Percentiles rank a stretch among this genome's conserved stretches.
phyloP scores from a whole-genome alignment of 257 asterid genomes.

The Nicotiana undulata region DNA sequence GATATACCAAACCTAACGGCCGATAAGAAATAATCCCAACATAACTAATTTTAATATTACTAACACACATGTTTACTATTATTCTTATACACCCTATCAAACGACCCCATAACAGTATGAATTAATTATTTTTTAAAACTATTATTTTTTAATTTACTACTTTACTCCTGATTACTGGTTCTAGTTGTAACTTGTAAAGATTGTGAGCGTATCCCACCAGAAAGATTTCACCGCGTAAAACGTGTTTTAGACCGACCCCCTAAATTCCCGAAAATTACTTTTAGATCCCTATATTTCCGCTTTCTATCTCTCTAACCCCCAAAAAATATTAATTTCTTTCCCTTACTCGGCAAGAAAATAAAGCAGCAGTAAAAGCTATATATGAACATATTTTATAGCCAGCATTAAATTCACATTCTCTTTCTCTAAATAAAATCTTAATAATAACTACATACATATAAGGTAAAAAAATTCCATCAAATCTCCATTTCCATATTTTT shows the following conservation, averaged over 20 bases:
- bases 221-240: neutral
- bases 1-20: too few species aligned
- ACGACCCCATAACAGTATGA: too few species aligned
- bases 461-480: neutral
- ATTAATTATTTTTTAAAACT: too few species aligned
- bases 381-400: neutral
- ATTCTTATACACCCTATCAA: too few species aligned
- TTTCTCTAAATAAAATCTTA: neutral
- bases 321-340: neutral
- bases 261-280: neutral
- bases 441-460: neutral
- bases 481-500: neutral
- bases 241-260: neutral
- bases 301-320: neutral
- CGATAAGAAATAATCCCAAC: too few species aligned
- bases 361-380: neutral
- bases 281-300: neutral
- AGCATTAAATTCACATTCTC: neutral
- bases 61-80: too few species aligned
- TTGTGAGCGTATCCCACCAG: neutral
- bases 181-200: conserved; percentile 2
- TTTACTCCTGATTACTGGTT: neutral
- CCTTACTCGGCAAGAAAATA: neutral
- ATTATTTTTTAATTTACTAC: neutral
- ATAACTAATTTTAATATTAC: too few species aligned